phyloP scores from a whole-genome alignment of 345 rosid genomes.

The Rubroshorea leprosula region DNA sequence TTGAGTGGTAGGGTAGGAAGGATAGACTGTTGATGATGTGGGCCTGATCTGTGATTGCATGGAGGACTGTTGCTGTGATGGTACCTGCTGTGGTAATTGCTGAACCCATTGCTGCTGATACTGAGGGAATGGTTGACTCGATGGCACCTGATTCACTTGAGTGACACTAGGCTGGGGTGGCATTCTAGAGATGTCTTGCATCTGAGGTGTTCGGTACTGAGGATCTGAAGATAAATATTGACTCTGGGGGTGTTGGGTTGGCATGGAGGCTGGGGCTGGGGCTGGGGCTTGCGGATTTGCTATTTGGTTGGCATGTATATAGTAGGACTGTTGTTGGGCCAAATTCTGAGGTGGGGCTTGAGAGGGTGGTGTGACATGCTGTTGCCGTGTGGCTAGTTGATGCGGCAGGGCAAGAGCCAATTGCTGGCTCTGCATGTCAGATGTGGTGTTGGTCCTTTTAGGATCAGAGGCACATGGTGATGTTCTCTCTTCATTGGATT shows the following conservation, averaged over 20 bases:
- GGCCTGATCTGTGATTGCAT: constrained; percentile 66
- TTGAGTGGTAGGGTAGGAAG: constrained; percentile 56
- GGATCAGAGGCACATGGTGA: constrained; percentile 53
- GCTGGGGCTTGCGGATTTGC: constrained; percentile 39
- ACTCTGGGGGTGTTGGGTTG: constrained; percentile 41
- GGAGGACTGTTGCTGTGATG: constrained; percentile 39
- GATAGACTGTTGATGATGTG: constrained; percentile 50
- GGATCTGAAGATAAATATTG: constrained; percentile 47
- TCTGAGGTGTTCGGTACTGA: constrained; percentile 59
- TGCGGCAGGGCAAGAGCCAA: constrained; percentile 89
- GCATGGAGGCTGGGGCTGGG: constrained; percentile 29
- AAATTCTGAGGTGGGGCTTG: constrained; percentile 50
- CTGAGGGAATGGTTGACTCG: constrained; percentile 51
- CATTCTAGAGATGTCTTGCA: constrained; percentile 58
- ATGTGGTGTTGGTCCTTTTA: constrained; percentile 46
- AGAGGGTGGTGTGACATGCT: constrained; percentile 34
- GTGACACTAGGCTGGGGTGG: constrained; percentile 39
- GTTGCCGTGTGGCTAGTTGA: constrained; percentile 73
- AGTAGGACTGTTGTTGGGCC: constrained; percentile 66
- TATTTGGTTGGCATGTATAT: constrained; percentile 55
- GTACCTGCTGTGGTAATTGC: constrained; percentile 51
- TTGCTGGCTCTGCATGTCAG: constrained; percentile 71
- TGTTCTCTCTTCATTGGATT: constrained; percentile 63
- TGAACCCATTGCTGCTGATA: constrained; percentile 51
- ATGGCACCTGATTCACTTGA: constrained; percentile 41